Base-by-base conservation (phyloP, 2,329 filamentous ascomycete genomes). In the Aspergillus sp. region DNA sequence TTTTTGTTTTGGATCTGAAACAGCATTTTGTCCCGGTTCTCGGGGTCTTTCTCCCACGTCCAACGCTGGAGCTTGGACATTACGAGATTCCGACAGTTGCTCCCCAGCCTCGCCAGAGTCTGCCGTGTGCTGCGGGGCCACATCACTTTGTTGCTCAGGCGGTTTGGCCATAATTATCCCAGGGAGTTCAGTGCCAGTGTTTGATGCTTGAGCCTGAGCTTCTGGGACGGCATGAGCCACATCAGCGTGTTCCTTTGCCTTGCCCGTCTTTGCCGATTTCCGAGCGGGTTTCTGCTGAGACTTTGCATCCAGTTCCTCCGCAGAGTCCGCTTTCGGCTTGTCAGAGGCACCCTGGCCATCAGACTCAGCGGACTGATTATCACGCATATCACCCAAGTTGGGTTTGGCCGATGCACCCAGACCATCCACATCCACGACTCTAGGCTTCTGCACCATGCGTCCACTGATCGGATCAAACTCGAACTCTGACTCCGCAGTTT, bases 381-480 rank as follows among this genome's bases (percentile, higher is more conserved):
- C n/a, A 11, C 8, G 13, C n/a, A 20, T 13, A 4, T 22, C 16
- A n/a, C n/a, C n/a, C n/a, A n/a, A n/a, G n/a, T n/a, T n/a, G n/a
- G n/a, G n/a, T 8, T 22, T 20, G 20, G 10, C 11, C 20, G 8
- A 7, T 15, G 13, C 28, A 11, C n/a, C n/a, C 15, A 15, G 11
- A 24, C 8, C 29, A 8, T 16, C 8, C 20, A 15, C 19, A 26
- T 30, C 24, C 7, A 26, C 26, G 12, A 15, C 5, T 27, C 24
- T 8, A 16, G 34, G 24, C 30, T 41, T 42, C 2, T 48, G 54
- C 5, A 56, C 45, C 55, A 65, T 66, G 14, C 60, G 53, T 19
- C 60, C 58, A 34, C 52, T 60, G 20, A 66, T 58, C 6, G 62
- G 62, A 25, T 66, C 63, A 39, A 63, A 65, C 30, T 55, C 48